Evolutionary conservation across 345 rosid species (phyloP).

Genomic region (Acer negundo): DNA sequence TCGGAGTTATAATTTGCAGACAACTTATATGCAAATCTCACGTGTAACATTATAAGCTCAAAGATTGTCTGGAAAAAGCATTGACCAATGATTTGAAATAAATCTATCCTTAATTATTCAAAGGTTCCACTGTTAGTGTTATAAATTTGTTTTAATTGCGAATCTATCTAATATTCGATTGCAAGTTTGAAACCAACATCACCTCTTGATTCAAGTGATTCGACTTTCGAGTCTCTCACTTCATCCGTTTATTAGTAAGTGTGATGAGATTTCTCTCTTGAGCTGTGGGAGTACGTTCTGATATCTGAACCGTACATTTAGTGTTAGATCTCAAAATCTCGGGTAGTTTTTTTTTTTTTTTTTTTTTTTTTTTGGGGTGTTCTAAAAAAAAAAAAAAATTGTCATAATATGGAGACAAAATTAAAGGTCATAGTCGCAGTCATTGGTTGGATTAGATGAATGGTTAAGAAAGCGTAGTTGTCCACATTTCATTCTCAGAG

Average conservation of each 20-base stretch:
- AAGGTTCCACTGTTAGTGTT: background rate
- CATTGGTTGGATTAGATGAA: constrained; percentile 5
- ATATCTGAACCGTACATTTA: no score
- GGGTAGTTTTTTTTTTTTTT: no score
- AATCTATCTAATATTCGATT: no score
- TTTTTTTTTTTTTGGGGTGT: no score
- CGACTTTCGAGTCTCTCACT: no score
- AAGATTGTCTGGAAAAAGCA: background rate
- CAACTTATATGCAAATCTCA: background rate
- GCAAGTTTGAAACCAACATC: background rate
- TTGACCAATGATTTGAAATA: background rate
- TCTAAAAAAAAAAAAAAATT: no score
- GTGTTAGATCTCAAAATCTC: background rate
- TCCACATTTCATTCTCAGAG: background rate
- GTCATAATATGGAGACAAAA: no score
- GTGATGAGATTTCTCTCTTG: no score
- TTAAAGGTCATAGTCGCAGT: constrained; percentile 8
- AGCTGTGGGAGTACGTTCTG: no score
- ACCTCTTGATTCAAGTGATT: no score
- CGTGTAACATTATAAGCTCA: background rate
- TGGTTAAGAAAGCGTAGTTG: background rate
- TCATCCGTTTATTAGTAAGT: no score
- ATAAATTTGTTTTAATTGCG: no score
- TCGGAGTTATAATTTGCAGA: background rate
- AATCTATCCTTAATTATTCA: background rate